phyloP scores from a whole-genome alignment of 2,329 filamentous ascomycete genomes.

The Rhinocladiella similis region DNA sequence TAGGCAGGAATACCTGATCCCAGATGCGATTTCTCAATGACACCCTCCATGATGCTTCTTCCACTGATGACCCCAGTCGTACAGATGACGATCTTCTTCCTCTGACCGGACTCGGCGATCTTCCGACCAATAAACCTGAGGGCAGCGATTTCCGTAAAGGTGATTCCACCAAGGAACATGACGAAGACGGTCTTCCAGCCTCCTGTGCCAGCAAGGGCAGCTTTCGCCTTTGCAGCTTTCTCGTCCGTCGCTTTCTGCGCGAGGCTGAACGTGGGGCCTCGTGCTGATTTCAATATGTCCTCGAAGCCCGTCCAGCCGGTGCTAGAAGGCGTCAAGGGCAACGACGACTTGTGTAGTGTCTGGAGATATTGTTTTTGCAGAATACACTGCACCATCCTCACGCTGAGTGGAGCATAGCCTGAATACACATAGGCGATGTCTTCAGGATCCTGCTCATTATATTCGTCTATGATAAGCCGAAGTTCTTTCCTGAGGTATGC shows the following conservation, averaged over 20 bases:
- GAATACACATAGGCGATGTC: constrained; percentile 98
- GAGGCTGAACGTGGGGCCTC: constrained; percentile 88
- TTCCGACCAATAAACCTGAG: constrained; percentile 84
- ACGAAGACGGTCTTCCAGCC: constrained; percentile 85
- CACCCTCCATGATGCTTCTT: constrained; percentile 82
- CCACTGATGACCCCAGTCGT: constrained; percentile 91
- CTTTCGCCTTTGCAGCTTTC: constrained; percentile 83
- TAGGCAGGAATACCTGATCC: constrained; percentile 18
- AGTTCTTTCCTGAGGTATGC: constrained; percentile 81
- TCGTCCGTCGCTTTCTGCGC: constrained; percentile 82
- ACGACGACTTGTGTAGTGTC: constrained; percentile 66
- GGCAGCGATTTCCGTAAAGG: constrained; percentile 93
- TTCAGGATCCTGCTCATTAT: constrained; percentile 90
- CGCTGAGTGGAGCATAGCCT: constrained; percentile 89
- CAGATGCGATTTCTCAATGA: constrained; percentile 62
- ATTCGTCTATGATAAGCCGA: constrained; percentile 89
- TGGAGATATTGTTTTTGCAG: constrained; percentile 85
- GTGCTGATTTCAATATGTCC: constrained; percentile 81
- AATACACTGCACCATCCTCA: constrained; percentile 88
- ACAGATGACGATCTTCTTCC: constrained; percentile 84
- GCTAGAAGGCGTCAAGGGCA: constrained; percentile 58
- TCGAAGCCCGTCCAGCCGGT: constrained; percentile 94
- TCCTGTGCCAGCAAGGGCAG: constrained; percentile 73
- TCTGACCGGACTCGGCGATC: constrained; percentile 63
- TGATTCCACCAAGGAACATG: constrained; percentile 97